Percentiles rank a stretch among this genome's conserved stretches.
Evolutionary conservation across 352 stramenopile genomes (phyloP).

Genomic region (Pythium volutum): DNA sequence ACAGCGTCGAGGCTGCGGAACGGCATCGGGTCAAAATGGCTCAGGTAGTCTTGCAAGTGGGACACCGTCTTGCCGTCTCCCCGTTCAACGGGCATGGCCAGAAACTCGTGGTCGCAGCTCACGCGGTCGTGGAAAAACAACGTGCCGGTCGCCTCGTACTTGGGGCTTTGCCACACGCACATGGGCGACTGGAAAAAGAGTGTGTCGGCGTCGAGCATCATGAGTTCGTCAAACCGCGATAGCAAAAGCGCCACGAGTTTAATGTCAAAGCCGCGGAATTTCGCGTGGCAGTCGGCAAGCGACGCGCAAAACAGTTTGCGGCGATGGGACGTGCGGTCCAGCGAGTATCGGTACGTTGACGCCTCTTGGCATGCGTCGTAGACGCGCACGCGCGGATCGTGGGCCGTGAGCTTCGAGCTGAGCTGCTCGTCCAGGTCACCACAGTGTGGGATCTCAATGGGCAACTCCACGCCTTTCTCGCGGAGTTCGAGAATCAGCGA

Average conservation of each 20-base stretch:
- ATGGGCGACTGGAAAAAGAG: slow-evolving; percentile 64
- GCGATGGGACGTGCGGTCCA: neutral
- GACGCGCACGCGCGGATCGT: slow-evolving; percentile 47
- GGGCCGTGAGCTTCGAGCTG: slow-evolving; percentile 27
- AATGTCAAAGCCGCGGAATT: slow-evolving; percentile 60
- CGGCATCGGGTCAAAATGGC: slow-evolving; percentile 36
- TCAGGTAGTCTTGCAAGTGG: slow-evolving; percentile 36
- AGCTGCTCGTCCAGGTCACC: slow-evolving; percentile 48
- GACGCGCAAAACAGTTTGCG: slow-evolving; percentile 47
- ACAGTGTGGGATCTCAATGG: slow-evolving; percentile 69
- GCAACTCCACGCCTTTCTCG: slow-evolving; percentile 43
- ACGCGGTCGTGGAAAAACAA: slow-evolving; percentile 74
- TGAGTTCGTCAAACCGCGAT: slow-evolving; percentile 67
- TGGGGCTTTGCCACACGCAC: slow-evolving; percentile 43
- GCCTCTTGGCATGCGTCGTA: slow-evolving; percentile 64
- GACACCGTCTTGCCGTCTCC: slow-evolving; percentile 23
- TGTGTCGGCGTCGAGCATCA: slow-evolving; percentile 76
- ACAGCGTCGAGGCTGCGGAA: slow-evolving; percentile 16
- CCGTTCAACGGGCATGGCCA: slow-evolving; percentile 21
- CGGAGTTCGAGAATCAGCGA: slow-evolving; percentile 62
- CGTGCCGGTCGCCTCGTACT: slow-evolving; percentile 54
- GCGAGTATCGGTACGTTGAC: slow-evolving; percentile 7
- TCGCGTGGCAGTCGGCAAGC: slow-evolving; percentile 39
- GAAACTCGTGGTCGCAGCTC: slow-evolving; percentile 40
- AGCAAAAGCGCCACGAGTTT: slow-evolving; percentile 64